phyloP scores from a whole-genome alignment of 2,329 filamentous ascomycete genomes.

The Alternaria burnsii region DNA sequence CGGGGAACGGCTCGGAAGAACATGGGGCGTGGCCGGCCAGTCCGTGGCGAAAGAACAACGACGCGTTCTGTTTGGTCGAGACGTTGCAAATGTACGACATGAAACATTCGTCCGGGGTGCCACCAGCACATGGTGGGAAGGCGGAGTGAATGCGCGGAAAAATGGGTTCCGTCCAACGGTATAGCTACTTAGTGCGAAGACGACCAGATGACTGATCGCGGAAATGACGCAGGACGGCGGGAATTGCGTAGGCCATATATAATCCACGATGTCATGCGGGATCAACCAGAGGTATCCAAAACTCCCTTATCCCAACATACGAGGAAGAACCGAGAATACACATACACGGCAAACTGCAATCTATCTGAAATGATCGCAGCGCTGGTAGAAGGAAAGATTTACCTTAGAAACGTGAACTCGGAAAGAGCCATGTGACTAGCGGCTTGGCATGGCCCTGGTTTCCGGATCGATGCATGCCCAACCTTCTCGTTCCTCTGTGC shows the following conservation, averaged over 20 bases:
- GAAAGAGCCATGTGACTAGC: not conserved
- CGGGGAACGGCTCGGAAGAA: constrained; percentile 4
- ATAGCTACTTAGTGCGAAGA: not conserved
- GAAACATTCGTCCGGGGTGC: constrained; percentile 1
- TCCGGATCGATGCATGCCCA: not conserved
- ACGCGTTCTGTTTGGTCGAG: constrained; percentile 7
- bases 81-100: not conserved
- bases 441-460: not conserved
- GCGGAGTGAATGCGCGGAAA: not conserved
- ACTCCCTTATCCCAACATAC: not conserved
- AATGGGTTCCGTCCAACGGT: constrained; percentile 5
- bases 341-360: not conserved
- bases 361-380: not conserved
- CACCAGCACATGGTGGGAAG: not conserved
- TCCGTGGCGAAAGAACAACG: not conserved
- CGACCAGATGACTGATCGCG: not conserved
- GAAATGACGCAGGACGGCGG: not conserved
- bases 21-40: not conserved
- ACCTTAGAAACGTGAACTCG: not conserved
- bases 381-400: not conserved
- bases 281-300: not conserved
- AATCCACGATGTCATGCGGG: not conserved
- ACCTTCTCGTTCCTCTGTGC: not conserved
- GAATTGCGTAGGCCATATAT: not conserved
- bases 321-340: not conserved